These are phyloP conservation scores for Phaeosphaeriaceae sp. DNA, from an alignment of 2,329 filamentous ascomycete genomes.

Conservation along the genomic window DNA sequence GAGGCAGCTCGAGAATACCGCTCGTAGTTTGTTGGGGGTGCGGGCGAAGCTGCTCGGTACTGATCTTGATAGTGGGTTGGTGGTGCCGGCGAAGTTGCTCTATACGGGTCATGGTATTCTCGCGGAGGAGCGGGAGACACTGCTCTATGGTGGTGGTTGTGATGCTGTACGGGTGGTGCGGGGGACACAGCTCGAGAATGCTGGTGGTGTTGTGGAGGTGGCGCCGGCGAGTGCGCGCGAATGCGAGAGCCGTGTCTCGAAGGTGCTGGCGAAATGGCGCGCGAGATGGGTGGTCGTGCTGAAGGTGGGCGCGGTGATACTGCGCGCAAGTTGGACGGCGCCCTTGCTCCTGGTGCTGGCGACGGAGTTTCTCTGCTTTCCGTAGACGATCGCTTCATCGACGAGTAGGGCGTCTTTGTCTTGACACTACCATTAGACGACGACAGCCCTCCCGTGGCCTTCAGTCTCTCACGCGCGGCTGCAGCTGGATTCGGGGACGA, in stretches of 20 bases:
- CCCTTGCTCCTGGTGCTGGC: constrained; percentile 30
- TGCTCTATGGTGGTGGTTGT: constrained; percentile 31
- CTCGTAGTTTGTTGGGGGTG: constrained; percentile 33
- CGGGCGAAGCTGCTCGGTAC: constrained; percentile 29
- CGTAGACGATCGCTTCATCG: constrained; percentile 57
- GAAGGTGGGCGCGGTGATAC: constrained; percentile 50
- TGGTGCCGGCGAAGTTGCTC: constrained; percentile 37
- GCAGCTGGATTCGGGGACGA: constrained; percentile 51
- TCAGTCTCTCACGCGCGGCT: constrained; percentile 45
- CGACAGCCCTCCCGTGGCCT: constrained; percentile 32
- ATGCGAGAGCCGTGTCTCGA: constrained; percentile 33
- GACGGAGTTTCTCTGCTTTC: constrained; percentile 44
- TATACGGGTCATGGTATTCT: constrained; percentile 19
- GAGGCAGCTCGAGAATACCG: constrained; percentile 33
- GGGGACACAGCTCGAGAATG: constrained; percentile 32
- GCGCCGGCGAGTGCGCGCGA: constrained; percentile 31
- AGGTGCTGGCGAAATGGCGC: constrained; percentile 50
- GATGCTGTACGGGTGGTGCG: constrained; percentile 31
- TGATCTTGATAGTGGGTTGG: constrained; percentile 24
- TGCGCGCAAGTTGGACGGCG: constrained; percentile 42
- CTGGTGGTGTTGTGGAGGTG: constrained; percentile 15
- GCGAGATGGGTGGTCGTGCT: constrained; percentile 39
- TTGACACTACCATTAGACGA: constrained; percentile 44
- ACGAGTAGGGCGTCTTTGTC: constrained; percentile 57
- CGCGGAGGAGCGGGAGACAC: constrained; percentile 36